Base-by-base conservation (phyloP, 2,329 filamentous ascomycete species). In the Pseudogymnoascus verrucosus region DNA sequence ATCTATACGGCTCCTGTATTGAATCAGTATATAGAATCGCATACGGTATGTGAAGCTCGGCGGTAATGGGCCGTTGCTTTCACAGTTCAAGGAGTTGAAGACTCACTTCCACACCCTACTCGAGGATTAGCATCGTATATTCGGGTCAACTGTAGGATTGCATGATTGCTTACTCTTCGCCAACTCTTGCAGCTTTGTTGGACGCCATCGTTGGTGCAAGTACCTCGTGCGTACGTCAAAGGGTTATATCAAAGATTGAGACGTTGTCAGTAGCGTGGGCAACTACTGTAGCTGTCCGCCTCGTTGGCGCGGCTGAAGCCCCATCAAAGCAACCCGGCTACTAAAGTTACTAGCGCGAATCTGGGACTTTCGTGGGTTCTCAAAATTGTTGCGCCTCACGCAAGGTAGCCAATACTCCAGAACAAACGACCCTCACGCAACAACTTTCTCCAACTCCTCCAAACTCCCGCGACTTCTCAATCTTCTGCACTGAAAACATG, bases 1-100 rank as follows among this genome's bases (percentile, higher is more conserved):
- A 78, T 98, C 93, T 73, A 97, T 89, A 72, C 92, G 89, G 65
- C 91, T 96, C 79, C 93, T 98, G 75, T 54, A 31, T 60, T 51
- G 14, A 54, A 70, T 78, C 69, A 77, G 72, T 66, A 70, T 63
- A 67, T 64, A 14, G 47, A 11, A 57, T 59, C 28, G 14, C 21
- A 40, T 19, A 23, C 28, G 36, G 28, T 5, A 8, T 31, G 8
- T 11, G 16, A 44, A 61, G 34, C 21, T 23, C 31, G 40, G 21
- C 16, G 54, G 62, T 34, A 37, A 14, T 60, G 60, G 42, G 19
- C 7, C 37, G 21, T 34, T 39, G 59, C 39, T 61, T 23, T 12
- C 23, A 31, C 59, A 37, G 28, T 26, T 62, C 16, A 28, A 63
- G 61, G 37, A 23, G 47, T 62, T 62, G 26, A 39, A 54, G 61